A percentile compares a stretch with the other conserved stretches of the same genome.
Evolutionary conservation across 2,329 filamentous ascomycete species (phyloP).

Genomic region (Dactylella cylindrospora): DNA sequence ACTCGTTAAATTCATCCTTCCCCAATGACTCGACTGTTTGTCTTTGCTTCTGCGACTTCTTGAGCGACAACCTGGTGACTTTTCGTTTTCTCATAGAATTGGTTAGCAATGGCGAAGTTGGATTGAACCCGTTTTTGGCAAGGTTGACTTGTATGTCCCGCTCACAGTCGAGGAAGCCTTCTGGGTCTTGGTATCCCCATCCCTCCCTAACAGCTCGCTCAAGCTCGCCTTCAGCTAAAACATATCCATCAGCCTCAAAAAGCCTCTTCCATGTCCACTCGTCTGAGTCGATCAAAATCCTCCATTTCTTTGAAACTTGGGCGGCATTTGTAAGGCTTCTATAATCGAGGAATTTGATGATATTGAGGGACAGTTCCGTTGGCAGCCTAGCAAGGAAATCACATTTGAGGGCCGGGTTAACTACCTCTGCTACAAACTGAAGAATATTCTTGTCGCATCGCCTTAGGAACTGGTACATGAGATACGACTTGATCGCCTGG

Average conservation of each 20-base stretch:
- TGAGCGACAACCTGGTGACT: conserved; percentile 54
- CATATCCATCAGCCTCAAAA: conserved; percentile 80
- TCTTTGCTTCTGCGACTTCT: conserved; percentile 61
- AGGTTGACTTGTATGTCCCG: conserved; percentile 64
- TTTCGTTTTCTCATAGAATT: conserved; percentile 56
- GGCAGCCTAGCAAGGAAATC: conserved; percentile 86
- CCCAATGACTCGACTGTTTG: conserved; percentile 53
- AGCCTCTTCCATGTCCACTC: conserved; percentile 95
- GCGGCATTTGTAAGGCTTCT: conserved; percentile 85
- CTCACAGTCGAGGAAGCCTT: conserved; percentile 73
- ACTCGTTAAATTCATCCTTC: conserved; percentile 49
- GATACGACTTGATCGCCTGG: conserved; percentile 85
- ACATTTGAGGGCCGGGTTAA: conserved; percentile 91
- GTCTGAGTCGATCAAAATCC: conserved; percentile 84
- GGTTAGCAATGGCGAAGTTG: conserved; percentile 16
- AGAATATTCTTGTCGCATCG: conserved; percentile 85
- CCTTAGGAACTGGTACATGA: conserved; percentile 93
- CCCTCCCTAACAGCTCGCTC: conserved; percentile 83
- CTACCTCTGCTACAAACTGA: conserved; percentile 82
- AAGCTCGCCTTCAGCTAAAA: conserved; percentile 76
- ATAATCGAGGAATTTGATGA: conserved; percentile 81
- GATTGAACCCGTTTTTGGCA: conserved; percentile 31
- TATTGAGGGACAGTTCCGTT: conserved; percentile 80
- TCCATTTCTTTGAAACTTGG: conserved; percentile 92
- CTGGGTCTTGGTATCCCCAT: conserved; percentile 95